Evolutionary conservation across 768 basidiomycete species (phyloP).

Genomic region (Tricholoma hemisulphureum): DNA sequence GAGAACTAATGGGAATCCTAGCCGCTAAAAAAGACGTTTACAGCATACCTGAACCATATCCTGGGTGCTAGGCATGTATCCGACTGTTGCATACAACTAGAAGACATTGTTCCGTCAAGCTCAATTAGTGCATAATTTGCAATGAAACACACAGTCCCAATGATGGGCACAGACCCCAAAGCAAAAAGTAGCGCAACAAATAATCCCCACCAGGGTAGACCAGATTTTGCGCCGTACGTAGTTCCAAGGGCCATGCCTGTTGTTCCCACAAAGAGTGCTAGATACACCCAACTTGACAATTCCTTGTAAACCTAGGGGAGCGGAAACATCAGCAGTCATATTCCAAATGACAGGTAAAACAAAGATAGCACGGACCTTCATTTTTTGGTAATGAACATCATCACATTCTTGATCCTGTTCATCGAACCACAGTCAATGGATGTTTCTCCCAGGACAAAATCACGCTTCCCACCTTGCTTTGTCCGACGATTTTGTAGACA

Average conservation of each 20-base stretch:
- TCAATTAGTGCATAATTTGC: not conserved
- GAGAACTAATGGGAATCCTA: not conserved
- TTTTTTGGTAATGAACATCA: slow-evolving; percentile 37
- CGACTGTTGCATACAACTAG: slow-evolving; percentile 42
- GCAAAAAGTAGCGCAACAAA: slow-evolving; percentile 45
- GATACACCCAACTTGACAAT: slow-evolving; percentile 37
- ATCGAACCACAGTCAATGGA: slow-evolving; percentile 30
- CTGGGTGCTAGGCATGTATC: slow-evolving; percentile 32
- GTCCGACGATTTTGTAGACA: slow-evolving; percentile 35
- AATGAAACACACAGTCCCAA: slow-evolving; percentile 38
- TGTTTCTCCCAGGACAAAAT: not conserved
- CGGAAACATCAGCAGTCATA: not conserved
- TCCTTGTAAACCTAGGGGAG: slow-evolving; percentile 30
- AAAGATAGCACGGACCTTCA: slow-evolving; percentile 25
- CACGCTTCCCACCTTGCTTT: slow-evolving; percentile 15
- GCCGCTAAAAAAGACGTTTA: not conserved
- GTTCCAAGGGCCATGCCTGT: slow-evolving; percentile 33
- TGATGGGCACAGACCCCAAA: slow-evolving; percentile 36
- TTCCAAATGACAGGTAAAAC: not conserved
- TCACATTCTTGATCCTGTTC: slow-evolving; percentile 32
- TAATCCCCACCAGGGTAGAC: slow-evolving; percentile 39
- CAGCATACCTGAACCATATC: slow-evolving; percentile 32
- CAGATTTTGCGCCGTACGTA: slow-evolving; percentile 34
- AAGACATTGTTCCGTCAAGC: not conserved
- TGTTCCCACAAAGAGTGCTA: slow-evolving; percentile 29